Conservation (phyloP, 2,329 filamentous ascomycete species). For the Colletotrichum shisoi region DNA sequence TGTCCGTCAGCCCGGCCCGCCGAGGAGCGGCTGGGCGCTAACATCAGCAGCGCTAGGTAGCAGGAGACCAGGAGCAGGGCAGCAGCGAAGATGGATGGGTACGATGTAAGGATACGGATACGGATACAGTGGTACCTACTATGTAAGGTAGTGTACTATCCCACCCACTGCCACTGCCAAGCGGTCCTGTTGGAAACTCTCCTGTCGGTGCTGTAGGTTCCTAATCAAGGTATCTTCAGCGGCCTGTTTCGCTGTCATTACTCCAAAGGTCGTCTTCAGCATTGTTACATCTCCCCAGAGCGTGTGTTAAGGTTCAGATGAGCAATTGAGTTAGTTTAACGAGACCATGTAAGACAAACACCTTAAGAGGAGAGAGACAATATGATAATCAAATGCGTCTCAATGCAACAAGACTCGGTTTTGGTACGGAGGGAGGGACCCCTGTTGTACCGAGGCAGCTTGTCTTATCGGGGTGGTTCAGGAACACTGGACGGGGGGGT, state of each 20-base stretch:
- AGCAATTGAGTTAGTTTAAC: background rate
- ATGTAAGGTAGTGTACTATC: no score
- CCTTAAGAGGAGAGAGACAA: background rate
- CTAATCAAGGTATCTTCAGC: background rate
- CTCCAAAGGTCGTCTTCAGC: background rate
- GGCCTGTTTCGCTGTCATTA: no score
- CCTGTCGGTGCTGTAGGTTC: background rate
- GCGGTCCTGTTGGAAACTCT: background rate
- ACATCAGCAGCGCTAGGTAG: background rate
- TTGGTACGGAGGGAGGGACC: background rate
- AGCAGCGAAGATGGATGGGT: slow-evolving; percentile 8
- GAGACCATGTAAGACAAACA: background rate
- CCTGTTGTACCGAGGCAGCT: background rate
- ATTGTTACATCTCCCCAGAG: background rate
- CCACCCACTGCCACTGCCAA: background rate
- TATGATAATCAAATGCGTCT: slow-evolving; percentile 1
- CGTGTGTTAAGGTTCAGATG: background rate
- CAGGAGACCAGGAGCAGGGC: background rate
- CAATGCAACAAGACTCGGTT: background rate
- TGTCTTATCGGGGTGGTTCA: background rate
- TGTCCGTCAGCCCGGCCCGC: slow-evolving; percentile 9
- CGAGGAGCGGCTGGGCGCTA: background rate
- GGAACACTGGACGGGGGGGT: background rate
- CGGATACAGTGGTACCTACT: no score
- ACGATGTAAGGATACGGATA: background rate